Evolutionary conservation across 345 rosid species (phyloP).

Genomic region (Gossypium turneri): DNA sequence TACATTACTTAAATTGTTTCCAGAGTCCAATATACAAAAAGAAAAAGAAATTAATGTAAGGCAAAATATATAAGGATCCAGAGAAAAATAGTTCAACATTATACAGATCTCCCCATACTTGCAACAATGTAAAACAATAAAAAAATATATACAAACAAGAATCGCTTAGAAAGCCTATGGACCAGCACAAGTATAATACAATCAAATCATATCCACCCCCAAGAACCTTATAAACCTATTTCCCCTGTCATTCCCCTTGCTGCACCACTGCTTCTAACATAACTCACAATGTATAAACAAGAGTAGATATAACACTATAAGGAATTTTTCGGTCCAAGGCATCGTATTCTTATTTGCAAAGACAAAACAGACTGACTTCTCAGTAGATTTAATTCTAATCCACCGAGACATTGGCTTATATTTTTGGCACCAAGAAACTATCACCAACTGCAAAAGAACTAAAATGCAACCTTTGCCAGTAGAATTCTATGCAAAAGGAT

Average conservation of each 20-base stretch:
- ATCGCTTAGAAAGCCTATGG: not conserved
- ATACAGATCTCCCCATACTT: not conserved
- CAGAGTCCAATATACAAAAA: not conserved
- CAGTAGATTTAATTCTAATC: not conserved
- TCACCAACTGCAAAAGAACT: not conserved
- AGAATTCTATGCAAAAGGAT: constrained; percentile 67
- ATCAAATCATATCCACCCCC: not conserved
- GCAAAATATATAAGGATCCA: not conserved
- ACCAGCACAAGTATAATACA: not conserved
- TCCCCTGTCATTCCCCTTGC: not conserved
- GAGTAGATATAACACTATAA: not conserved
- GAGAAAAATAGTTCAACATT: not conserved
- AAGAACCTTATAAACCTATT: not conserved
- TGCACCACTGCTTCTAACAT: constrained; percentile 7
- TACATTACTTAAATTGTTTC: not conserved
- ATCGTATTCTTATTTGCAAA: not conserved
- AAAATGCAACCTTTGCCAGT: constrained; percentile 11
- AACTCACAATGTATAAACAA: not conserved
- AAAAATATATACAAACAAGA: not conserved
- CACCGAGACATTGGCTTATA: not conserved
- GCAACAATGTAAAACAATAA: not conserved
- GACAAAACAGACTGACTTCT: not conserved
- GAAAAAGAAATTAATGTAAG: not conserved
- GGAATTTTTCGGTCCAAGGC: not conserved
- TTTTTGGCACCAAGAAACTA: not conserved